These are phyloP conservation scores for Thelonectria discophora DNA, from an alignment of 2,329 filamentous ascomycete genomes.

Conservation along the genomic window DNA sequence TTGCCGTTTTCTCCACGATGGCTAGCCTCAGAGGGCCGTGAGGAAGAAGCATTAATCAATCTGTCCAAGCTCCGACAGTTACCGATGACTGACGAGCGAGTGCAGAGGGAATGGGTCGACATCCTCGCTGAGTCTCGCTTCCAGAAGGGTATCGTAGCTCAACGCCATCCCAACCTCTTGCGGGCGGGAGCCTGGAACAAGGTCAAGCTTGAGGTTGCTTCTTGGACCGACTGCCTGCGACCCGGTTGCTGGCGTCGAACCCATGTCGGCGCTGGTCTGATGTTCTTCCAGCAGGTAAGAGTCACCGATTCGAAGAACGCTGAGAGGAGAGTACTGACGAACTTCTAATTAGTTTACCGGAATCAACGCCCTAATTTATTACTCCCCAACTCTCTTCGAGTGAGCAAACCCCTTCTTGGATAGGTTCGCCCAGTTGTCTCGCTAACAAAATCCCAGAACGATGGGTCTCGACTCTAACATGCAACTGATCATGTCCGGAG, in stretches of 20 bases:
- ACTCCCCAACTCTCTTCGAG: slow-evolving; percentile 66
- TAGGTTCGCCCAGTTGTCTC: background rate
- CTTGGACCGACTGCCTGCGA: slow-evolving; percentile 60
- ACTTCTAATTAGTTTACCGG: slow-evolving; percentile 34
- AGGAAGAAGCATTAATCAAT: slow-evolving; percentile 36
- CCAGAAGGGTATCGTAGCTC: slow-evolving; percentile 41
- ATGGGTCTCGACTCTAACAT: slow-evolving; percentile 56
- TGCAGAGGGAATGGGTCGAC: slow-evolving; percentile 39
- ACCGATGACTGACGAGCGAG: slow-evolving; percentile 31
- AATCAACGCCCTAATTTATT: slow-evolving; percentile 62
- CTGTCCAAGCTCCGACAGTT: slow-evolving; percentile 38
- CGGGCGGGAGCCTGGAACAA: slow-evolving; percentile 46
- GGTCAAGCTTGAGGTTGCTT: slow-evolving; percentile 57
- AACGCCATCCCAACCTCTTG: slow-evolving; percentile 47
- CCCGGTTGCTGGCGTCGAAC: slow-evolving; percentile 57
- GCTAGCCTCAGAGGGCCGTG: slow-evolving; percentile 39
- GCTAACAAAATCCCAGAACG: slow-evolving; percentile 38
- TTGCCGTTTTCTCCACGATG: slow-evolving; percentile 43
- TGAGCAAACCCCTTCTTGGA: background rate
- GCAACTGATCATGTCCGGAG: slow-evolving; percentile 46
- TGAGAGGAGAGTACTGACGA: background rate
- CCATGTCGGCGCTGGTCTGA: slow-evolving; percentile 58
- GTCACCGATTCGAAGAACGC: background rate
- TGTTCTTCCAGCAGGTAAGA: slow-evolving; percentile 66
- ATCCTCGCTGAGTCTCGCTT: slow-evolving; percentile 41